Conservation (phyloP, 1,284 basidiomycete genomes). For the Exsudoporus floridanus region DNA sequence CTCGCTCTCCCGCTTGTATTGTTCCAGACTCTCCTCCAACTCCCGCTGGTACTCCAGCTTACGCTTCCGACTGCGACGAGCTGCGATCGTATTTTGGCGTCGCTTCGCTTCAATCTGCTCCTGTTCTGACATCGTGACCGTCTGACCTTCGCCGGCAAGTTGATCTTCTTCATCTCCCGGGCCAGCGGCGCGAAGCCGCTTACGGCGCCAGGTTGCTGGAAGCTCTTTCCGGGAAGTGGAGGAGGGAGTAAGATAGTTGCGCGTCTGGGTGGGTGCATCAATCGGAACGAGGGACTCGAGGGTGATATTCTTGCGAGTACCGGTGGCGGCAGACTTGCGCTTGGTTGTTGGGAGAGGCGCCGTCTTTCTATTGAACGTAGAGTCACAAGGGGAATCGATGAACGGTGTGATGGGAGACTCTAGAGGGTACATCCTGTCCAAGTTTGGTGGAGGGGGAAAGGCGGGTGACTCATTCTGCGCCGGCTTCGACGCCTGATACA, state of each 20-base stretch:
- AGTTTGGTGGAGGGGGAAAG: slow-evolving; percentile 25
- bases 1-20: slow-evolving; percentile 50
- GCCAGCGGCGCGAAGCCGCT: slow-evolving; percentile 52
- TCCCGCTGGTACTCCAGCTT: slow-evolving; percentile 72
- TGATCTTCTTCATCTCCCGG: slow-evolving; percentile 53
- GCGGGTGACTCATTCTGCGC: slow-evolving; percentile 8
- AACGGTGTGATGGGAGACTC: slow-evolving; percentile 44
- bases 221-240: slow-evolving; percentile 59
- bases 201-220: slow-evolving; percentile 53
- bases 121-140: slow-evolving; percentile 47
- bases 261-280: slow-evolving; percentile 56
- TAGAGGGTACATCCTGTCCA: slow-evolving; percentile 44
- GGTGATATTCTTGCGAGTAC: slow-evolving; percentile 54
- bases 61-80: slow-evolving; percentile 69
- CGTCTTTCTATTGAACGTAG: slow-evolving; percentile 31
- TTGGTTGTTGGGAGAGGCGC: slow-evolving; percentile 21
- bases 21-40: slow-evolving; percentile 54
- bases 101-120: slow-evolving; percentile 76
- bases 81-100: slow-evolving; percentile 78
- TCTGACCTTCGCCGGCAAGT: slow-evolving; percentile 47
- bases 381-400: slow-evolving; percentile 42
- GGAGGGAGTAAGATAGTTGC: slow-evolving; percentile 56
- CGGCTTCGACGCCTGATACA: slow-evolving; percentile 18
- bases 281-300: slow-evolving; percentile 51
- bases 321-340: slow-evolving; percentile 41